These are phyloP conservation scores for Phylloporus sp. DNA, from an alignment of 768 basidiomycete species.

Conservation along the genomic window DNA sequence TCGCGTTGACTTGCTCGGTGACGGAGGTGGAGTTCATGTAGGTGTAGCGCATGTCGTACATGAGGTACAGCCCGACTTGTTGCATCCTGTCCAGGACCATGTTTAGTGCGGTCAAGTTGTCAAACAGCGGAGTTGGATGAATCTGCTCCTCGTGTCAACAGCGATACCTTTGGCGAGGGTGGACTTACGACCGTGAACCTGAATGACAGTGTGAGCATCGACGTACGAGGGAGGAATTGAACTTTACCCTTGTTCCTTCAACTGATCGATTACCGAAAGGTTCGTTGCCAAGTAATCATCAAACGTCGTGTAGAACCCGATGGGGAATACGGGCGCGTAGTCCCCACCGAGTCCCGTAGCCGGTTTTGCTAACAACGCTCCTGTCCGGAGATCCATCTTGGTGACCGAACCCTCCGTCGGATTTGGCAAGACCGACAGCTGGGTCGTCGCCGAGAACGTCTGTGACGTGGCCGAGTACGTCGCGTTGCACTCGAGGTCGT, in stretches of 20 bases:
- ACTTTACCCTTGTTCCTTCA: conserved; percentile 29
- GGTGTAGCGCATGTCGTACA: conserved; percentile 78
- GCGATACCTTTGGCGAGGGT: neutral
- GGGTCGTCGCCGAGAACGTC: conserved; percentile 40
- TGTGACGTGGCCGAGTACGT: conserved; percentile 34
- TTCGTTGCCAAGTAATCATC: conserved; percentile 24
- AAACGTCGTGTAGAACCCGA: conserved; percentile 44
- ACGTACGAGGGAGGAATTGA: neutral
- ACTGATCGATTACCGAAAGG: conserved; percentile 25
- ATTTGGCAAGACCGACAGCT: conserved; percentile 46
- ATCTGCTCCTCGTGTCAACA: conserved; percentile 35
- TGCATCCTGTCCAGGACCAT: conserved; percentile 66
- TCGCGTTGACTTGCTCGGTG: conserved; percentile 58
- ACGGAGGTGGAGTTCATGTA: conserved; percentile 64
- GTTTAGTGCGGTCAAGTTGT: conserved; percentile 52
- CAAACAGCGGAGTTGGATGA: conserved; percentile 66
- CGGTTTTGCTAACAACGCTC: conserved; percentile 48
- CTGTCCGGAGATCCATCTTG: conserved; percentile 58
- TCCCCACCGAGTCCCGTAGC: conserved; percentile 44
- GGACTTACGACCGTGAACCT: conserved; percentile 32
- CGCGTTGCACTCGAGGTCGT: conserved; percentile 28
- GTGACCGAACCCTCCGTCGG: conserved; percentile 53
- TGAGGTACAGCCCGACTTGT: conserved; percentile 62
- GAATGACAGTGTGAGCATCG: neutral
- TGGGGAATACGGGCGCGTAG: conserved; percentile 48